Conservation (phyloP, 2,329 filamentous ascomycete species). For the Pyrenophora teres region DNA sequence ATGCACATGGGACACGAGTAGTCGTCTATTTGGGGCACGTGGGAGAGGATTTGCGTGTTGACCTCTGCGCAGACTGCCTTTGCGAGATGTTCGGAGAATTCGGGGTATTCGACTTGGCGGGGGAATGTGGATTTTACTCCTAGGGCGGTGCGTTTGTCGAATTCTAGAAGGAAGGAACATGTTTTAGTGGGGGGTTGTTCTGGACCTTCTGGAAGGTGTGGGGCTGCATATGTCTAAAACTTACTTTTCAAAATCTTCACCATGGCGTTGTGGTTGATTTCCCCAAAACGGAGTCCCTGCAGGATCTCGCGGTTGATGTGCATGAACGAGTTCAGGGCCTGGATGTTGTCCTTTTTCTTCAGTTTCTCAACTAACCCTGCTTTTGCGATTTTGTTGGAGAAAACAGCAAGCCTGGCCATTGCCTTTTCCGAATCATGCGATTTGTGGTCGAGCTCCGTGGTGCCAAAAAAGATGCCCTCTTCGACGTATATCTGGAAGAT, state of each 20-base stretch:
- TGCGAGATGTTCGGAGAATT: conserved; percentile 69
- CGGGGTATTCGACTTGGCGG: conserved; percentile 59
- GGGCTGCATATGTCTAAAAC: conserved; percentile 22
- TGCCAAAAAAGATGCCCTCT: conserved; percentile 80
- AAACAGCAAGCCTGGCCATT: conserved; percentile 70
- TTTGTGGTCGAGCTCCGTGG: conserved; percentile 71
- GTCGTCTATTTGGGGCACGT: conserved; percentile 82
- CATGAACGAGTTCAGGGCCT: conserved; percentile 71
- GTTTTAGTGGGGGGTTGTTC: neutral
- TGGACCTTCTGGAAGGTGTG: neutral
- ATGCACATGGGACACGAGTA: conserved; percentile 83
- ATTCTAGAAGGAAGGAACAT: conserved; percentile 58
- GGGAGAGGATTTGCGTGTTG: conserved; percentile 70
- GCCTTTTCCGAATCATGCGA: conserved; percentile 69
- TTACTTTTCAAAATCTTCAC: conserved; percentile 83
- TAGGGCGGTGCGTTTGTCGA: conserved; percentile 82
- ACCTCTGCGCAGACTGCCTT: conserved; percentile 77
- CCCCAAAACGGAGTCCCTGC: conserved; percentile 80
- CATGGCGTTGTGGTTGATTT: conserved; percentile 78
- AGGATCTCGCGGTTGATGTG: conserved; percentile 75
- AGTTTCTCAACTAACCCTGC: conserved; percentile 64
- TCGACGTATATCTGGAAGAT: conserved; percentile 84
- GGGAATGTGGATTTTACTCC: conserved; percentile 69
- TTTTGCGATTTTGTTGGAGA: conserved; percentile 68
- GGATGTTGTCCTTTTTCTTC: conserved; percentile 67